Evolutionary conservation across 1,284 basidiomycete species (phyloP), one percentile per base, ranked within the genome.

Genomic region (Cystodermella granulosa): DNA sequence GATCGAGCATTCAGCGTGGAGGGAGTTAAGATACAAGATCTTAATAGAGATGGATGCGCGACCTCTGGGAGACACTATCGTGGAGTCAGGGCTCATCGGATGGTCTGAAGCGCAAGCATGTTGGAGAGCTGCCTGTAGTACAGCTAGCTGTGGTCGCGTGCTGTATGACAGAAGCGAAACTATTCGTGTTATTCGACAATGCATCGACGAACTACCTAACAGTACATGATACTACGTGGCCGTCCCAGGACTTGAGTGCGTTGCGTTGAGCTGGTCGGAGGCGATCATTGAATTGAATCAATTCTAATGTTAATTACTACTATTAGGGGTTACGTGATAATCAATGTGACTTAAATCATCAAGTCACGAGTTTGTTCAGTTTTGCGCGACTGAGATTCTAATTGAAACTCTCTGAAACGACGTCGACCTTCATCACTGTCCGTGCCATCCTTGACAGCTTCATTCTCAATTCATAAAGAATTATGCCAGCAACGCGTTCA

Each of bases 141-240:
- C 65, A 50, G 54, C 60, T 23, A 69, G 57, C 5, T 75, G 74
- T 46, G 65, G 61, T 7, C 66, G 66, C 3, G 49, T 65, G 31
- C 68, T 70, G 45, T 75, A 74, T 48, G 72, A 75, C 51, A 60
- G 63, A 39, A 46, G 61, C 16, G 67, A 67, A 39, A 75, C 73
- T 17, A 48, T 75, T 35, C 67, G 61, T 43, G 71, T 74, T 54
- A 70, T 75, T 40, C 55, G 60, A 40, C 56, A 61, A 16, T 74
- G 72, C 50, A 55, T 75, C 13, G 66, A 69, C 7, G 46, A 61
- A 16, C 56, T 75, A 44, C 70, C 73, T 7, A 49, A 45, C 16
- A 60, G 57, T n/a, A 63, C 72, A 23, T 62, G 67, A 24, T 50
- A 57, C 15, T 54, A 24, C n/a, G n/a, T n/a, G n/a, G n/a, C n/a